Conservation (phyloP, 352 stramenopile genomes). For the Phytophthora chlamydospora region DNA sequence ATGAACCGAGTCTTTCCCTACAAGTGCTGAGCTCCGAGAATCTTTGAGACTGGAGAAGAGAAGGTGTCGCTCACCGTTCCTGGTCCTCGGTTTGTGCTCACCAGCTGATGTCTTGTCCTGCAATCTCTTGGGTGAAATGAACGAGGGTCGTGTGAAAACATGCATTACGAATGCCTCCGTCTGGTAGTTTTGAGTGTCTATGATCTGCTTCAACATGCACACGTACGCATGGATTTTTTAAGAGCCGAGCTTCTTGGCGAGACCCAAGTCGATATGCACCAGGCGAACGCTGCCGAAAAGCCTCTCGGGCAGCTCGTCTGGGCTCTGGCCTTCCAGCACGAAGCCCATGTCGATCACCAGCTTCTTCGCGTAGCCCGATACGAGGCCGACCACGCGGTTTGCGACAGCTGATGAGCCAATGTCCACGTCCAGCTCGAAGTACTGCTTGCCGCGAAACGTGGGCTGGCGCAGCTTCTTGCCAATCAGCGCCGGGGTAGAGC, state of each 20-base stretch:
- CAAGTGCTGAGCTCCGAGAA: slow-evolving; percentile 12
- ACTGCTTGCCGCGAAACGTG: slow-evolving; percentile 63
- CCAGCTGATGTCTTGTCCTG: slow-evolving; percentile 12
- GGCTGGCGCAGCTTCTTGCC: slow-evolving; percentile 81
- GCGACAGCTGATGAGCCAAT: slow-evolving; percentile 75
- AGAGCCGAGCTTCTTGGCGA: slow-evolving; percentile 42
- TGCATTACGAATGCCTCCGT: slow-evolving; percentile 25
- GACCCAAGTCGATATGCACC: slow-evolving; percentile 68
- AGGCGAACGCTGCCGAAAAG: slow-evolving; percentile 69
- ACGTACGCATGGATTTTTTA: slow-evolving; percentile 2
- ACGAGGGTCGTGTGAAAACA: slow-evolving; percentile 4
- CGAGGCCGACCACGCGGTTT: slow-evolving; percentile 76
- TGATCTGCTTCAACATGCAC: slow-evolving; percentile 20
- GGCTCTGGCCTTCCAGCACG: slow-evolving; percentile 65
- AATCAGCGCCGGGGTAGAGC: slow-evolving; percentile 71
- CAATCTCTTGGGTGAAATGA: slow-evolving; percentile 3
- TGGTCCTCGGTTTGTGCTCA: slow-evolving; percentile 2
- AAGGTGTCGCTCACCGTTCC: slow-evolving; percentile 5
- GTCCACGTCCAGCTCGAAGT: slow-evolving; percentile 82
- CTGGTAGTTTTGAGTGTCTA: slow-evolving; percentile 25
- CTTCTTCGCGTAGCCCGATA: slow-evolving; percentile 79
- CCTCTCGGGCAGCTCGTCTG: slow-evolving; percentile 72
- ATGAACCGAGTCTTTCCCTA: slow-evolving; percentile 24
- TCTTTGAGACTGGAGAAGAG: background rate
- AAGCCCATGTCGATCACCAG: slow-evolving; percentile 87